Percentiles rank a stretch among this genome's conserved stretches.
phyloP scores from a whole-genome alignment of 208 protist species.

The Crithidia fasciculata region DNA sequence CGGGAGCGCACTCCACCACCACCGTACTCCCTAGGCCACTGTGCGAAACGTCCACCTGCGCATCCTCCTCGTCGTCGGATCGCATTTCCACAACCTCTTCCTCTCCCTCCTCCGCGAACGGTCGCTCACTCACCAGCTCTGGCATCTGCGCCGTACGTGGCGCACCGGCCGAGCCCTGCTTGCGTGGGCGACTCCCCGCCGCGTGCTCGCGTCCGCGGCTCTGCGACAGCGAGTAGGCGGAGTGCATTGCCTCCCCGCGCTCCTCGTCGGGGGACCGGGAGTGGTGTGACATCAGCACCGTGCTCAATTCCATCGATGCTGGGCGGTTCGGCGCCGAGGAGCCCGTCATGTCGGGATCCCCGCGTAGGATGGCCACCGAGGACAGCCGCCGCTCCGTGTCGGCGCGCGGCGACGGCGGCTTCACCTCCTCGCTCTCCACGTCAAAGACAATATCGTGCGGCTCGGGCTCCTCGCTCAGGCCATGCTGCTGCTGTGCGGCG shows the following conservation, averaged over 20 bases:
- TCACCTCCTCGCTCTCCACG: slow-evolving; percentile 26
- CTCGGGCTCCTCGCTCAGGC: slow-evolving; percentile 14
- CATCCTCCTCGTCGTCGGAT: neutral
- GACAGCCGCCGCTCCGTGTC: slow-evolving; percentile 30
- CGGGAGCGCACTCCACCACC: slow-evolving; percentile 8
- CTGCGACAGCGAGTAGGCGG: slow-evolving; percentile 9
- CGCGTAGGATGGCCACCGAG: slow-evolving; percentile 18
- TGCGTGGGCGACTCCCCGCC: slow-evolving; percentile 9
- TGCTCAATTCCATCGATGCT: slow-evolving; percentile 33
- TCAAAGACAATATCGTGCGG: slow-evolving; percentile 7
- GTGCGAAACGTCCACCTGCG: neutral
- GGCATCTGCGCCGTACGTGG: neutral
- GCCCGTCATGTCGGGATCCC: slow-evolving; percentile 30
- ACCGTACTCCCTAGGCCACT: neutral
- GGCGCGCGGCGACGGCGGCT: slow-evolving; percentile 11
- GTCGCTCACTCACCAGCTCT: neutral
- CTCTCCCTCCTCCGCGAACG: neutral
- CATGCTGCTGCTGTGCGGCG: slow-evolving; percentile 1
- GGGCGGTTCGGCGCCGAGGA: slow-evolving; percentile 38
- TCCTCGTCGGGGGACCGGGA: neutral
- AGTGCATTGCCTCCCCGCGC: slow-evolving; percentile 1
- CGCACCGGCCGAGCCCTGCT: neutral
- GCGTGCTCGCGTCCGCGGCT: slow-evolving; percentile 2
- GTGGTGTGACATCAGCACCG: neutral
- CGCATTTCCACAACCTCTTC: neutral